A percentile compares a stretch with the other conserved stretches of the same genome.
These are phyloP conservation scores for Pyrenochaeta sp. DNA, from an alignment of 2,329 filamentous ascomycete species.

Conservation along the genomic window DNA sequence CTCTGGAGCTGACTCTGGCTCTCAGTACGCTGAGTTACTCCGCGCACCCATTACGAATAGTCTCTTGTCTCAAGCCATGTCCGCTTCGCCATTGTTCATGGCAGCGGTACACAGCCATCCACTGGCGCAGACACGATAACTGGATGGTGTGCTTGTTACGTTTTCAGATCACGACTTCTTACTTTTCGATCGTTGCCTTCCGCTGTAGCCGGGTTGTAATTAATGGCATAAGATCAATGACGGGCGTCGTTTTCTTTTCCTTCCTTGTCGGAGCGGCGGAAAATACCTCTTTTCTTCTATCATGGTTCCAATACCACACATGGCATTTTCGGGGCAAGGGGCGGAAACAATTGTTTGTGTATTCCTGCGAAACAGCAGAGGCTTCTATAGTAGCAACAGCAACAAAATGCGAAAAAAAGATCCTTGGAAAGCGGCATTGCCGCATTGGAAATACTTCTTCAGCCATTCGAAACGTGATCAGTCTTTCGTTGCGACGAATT, in stretches of 20 bases:
- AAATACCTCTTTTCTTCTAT: constrained; percentile 34
- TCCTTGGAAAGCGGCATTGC: constrained; percentile 28
- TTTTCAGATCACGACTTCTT: constrained; percentile 37
- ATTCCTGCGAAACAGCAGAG: constrained; percentile 33
- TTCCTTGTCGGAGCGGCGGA: constrained; percentile 30
- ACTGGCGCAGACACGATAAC: constrained; percentile 8
- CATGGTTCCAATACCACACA: constrained; percentile 34
- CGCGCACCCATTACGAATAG: constrained; percentile 12
- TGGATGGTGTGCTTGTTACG: constrained; percentile 26
- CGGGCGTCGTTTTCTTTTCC: constrained; percentile 33
- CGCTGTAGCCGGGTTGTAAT: constrained; percentile 46
- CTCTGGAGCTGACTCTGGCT: constrained; percentile 29
- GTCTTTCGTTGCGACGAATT: background rate
- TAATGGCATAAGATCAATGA: constrained; percentile 49
- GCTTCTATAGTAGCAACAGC: constrained; percentile 28
- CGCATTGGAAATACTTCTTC: constrained; percentile 21
- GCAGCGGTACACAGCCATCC: background rate
- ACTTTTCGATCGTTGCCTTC: constrained; percentile 36
- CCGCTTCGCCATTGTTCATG: background rate
- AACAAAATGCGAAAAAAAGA: constrained; percentile 39
- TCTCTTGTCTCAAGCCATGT: constrained; percentile 7
- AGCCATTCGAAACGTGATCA: background rate
- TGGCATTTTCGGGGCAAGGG: constrained; percentile 32
- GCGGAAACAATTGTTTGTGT: constrained; percentile 23
- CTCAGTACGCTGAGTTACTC: constrained; percentile 26